A percentile compares a stretch with the other conserved stretches of the same genome.
These are phyloP conservation scores for Fusarium secorum DNA, from an alignment of 2,329 filamentous ascomycete genomes.

Conservation along the genomic window DNA sequence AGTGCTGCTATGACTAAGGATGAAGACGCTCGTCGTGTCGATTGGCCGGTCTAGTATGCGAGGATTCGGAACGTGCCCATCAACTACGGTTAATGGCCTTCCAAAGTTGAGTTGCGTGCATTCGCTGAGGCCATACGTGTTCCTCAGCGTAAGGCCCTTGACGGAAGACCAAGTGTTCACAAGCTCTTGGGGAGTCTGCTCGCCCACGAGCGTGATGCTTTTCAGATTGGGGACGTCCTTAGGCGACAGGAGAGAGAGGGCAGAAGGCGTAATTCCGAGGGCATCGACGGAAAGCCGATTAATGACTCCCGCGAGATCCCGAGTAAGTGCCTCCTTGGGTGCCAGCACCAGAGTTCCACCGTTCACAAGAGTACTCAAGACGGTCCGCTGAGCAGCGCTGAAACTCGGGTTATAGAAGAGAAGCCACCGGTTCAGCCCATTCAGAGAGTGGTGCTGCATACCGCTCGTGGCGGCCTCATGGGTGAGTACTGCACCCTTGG, in stretches of 20 bases:
- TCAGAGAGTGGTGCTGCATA: slow-evolving; percentile 12
- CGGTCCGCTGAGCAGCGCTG: slow-evolving; percentile 33
- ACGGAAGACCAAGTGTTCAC: slow-evolving; percentile 9
- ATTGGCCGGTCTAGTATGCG: not conserved
- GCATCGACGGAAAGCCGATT: slow-evolving; percentile 22
- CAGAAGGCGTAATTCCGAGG: slow-evolving; percentile 34
- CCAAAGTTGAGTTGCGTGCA: slow-evolving; percentile 32
- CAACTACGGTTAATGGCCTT: not conserved
- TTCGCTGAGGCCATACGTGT: slow-evolving; percentile 33
- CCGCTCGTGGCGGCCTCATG: slow-evolving; percentile 22
- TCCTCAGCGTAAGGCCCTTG: not conserved
- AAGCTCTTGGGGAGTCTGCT: slow-evolving; percentile 14
- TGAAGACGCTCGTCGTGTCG: slow-evolving; percentile 14
- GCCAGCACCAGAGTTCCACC: slow-evolving; percentile 21
- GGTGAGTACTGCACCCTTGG: slow-evolving; percentile 31
- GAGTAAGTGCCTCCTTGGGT: slow-evolving; percentile 15
- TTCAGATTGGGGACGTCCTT: slow-evolving; percentile 5
- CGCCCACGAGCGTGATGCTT: slow-evolving; percentile 25
- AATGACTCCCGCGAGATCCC: slow-evolving; percentile 8
- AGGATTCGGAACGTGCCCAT: not conserved
- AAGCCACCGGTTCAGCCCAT: slow-evolving; percentile 6
- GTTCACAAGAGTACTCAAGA: slow-evolving; percentile 24
- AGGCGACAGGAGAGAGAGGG: slow-evolving; percentile 7
- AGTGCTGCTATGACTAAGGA: not conserved
- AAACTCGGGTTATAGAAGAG: slow-evolving; percentile 38